These are phyloP conservation scores for Rosa chinensis DNA, from an alignment of 306 rosid species.

Conservation along the genomic window DNA sequence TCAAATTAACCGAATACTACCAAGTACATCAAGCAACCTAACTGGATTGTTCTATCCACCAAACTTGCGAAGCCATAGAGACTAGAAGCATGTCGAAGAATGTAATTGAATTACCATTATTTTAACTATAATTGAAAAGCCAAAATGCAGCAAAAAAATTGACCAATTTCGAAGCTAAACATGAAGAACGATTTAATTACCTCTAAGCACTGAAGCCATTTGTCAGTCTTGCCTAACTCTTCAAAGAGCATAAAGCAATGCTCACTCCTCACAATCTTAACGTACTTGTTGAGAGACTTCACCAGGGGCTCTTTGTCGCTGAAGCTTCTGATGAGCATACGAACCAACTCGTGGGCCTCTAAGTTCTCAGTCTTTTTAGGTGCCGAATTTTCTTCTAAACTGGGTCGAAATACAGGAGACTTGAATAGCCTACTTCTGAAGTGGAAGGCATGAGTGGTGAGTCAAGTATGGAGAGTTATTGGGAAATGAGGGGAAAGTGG, in stretches of 20 bases:
- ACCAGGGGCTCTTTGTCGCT: conserved; percentile 68
- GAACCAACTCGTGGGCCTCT: conserved; percentile 69
- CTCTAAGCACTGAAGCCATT: conserved; percentile 95
- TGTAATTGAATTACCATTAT: too few species aligned
- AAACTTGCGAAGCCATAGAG: too few species aligned
- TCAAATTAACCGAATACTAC: too few species aligned
- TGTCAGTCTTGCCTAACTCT: conserved; percentile 68
- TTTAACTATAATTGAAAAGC: too few species aligned
- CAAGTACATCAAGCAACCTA: too few species aligned
- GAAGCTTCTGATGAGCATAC: conserved; percentile 48
- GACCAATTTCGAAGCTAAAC: too few species aligned
- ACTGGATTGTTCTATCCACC: too few species aligned
- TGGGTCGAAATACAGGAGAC: conserved; percentile 45
- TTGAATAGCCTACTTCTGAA: background rate
- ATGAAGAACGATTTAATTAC: conserved; percentile 19
- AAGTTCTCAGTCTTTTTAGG: conserved; percentile 22
- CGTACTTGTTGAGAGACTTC: conserved; percentile 74
- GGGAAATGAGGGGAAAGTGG: conserved; percentile 16
- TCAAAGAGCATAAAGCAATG: conserved; percentile 88
- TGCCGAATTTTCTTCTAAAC: conserved; percentile 27
- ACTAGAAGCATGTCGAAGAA: too few species aligned
- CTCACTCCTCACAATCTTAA: conserved; percentile 62
- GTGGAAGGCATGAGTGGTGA: conserved; percentile 23
- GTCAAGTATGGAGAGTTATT: background rate
- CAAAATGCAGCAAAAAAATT: too few species aligned